Conservation (phyloP, 2,329 filamentous ascomycete genomes). For the Beauveria sp. region DNA sequence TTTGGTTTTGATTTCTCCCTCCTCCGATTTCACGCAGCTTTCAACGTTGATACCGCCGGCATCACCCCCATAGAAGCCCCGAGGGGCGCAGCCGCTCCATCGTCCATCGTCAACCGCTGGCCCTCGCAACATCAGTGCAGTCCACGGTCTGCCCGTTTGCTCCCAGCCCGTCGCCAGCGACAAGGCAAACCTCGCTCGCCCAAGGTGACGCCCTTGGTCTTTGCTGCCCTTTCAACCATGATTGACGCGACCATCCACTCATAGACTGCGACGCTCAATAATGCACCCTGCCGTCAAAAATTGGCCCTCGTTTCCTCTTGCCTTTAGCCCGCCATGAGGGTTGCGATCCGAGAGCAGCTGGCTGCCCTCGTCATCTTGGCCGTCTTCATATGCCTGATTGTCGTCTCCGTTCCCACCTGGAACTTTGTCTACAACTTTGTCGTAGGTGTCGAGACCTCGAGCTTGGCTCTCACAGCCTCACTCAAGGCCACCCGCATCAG, state of each 20-base stretch:
- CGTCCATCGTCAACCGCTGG: not conserved
- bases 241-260: not conserved
- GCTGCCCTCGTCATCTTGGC: constrained; percentile 70
- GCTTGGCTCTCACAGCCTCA: constrained; percentile 71
- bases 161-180: not conserved
- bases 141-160: not conserved
- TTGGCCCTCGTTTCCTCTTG: not conserved
- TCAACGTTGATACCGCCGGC: not conserved
- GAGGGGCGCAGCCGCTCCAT: not conserved
- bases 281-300: not conserved
- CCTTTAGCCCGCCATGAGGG: constrained; percentile 53
- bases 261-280: not conserved
- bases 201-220: not conserved
- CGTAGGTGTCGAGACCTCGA: constrained; percentile 44
- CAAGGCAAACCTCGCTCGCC: not conserved
- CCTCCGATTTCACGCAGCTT: not conserved
- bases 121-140: not conserved
- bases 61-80: not conserved
- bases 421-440: constrained; percentile 51
- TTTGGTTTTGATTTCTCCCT: not conserved
- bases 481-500: constrained; percentile 79
- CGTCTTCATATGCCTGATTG: constrained; percentile 65
- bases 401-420: constrained; percentile 75
- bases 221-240: not conserved
- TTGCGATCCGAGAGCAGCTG: constrained; percentile 84